Evolutionary conservation across 257 asterid species (phyloP).

Genomic region (Linaria vulgaris): DNA sequence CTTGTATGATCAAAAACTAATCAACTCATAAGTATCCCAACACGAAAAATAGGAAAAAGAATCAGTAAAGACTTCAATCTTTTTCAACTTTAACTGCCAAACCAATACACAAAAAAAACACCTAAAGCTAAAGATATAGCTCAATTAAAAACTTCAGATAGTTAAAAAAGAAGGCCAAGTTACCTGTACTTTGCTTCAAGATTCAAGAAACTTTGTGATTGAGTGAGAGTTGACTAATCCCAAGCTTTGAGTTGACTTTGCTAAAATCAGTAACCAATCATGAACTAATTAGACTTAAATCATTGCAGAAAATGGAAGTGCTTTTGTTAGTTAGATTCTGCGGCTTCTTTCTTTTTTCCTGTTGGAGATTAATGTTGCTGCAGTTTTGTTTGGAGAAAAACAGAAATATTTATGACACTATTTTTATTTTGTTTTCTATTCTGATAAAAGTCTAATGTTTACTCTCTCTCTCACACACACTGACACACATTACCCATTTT

Average conservation of each 20-base stretch:
- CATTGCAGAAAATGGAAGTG: too few relatives aligned
- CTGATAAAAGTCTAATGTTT: too few relatives aligned
- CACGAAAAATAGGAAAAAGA: conserved; percentile 14
- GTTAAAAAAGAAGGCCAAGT: neutral
- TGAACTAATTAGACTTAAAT: too few relatives aligned
- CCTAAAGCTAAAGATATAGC: conserved; percentile 2
- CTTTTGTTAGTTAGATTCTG: too few relatives aligned
- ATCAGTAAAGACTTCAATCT: conserved; percentile 25
- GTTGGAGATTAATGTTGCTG: too few relatives aligned
- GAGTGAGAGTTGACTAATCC: conserved; percentile 35
- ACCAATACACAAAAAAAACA: conserved; percentile 24
- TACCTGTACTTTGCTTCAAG: conserved; percentile 7
- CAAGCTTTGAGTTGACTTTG: conserved; percentile 16
- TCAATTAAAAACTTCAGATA: neutral
- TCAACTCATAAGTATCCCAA: neutral
- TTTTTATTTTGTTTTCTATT: too few relatives aligned
- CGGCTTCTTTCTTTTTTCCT: too few relatives aligned
- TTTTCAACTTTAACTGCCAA: conserved; percentile 19
- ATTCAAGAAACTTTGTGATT: conserved; percentile 12
- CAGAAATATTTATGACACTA: too few relatives aligned
- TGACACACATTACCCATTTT: too few relatives aligned
- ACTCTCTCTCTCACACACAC: too few relatives aligned
- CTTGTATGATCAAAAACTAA: neutral
- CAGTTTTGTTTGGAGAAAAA: too few relatives aligned
- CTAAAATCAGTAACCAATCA: conserved; percentile 1